phyloP scores from a whole-genome alignment of 176 grass and related monocot species.

The Bothriochloa decipiens region DNA sequence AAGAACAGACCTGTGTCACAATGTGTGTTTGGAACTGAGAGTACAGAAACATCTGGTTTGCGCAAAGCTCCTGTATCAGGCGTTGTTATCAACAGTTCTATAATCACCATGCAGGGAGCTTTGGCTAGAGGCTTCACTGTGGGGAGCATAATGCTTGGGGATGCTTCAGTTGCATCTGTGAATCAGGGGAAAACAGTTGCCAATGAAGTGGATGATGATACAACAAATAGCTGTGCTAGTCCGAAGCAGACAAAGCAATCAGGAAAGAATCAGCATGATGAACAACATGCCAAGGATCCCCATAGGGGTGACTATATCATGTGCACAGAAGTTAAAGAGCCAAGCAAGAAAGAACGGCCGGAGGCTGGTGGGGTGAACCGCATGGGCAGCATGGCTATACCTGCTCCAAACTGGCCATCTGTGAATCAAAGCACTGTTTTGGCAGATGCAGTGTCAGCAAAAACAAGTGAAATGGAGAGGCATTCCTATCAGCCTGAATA shows the following conservation, averaged over 20 bases:
- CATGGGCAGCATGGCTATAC: background rate
- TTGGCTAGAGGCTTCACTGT: too few species aligned
- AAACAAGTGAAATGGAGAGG: conserved; percentile 58
- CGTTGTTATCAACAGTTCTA: conserved; percentile 36
- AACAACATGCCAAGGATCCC: conserved; percentile 33
- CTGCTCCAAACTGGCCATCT: conserved; percentile 39
- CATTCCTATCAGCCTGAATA: conserved; percentile 56
- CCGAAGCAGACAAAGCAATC: conserved; percentile 42
- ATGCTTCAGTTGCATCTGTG: conserved; percentile 24
- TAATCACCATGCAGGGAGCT: conserved; percentile 36
- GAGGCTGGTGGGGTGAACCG: conserved; percentile 34
- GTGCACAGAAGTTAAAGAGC: conserved; percentile 50
- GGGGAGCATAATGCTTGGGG: conserved; percentile 11
- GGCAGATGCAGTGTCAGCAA: conserved; percentile 29
- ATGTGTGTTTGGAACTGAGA: conserved; percentile 36
- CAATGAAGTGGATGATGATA: conserved; percentile 45
- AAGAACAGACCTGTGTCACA: conserved; percentile 42
- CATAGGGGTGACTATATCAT: conserved; percentile 47
- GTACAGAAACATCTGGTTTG: conserved; percentile 34
- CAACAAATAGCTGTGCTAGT: conserved; percentile 42
- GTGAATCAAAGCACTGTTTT: conserved; percentile 33
- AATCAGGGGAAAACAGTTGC: conserved; percentile 34
- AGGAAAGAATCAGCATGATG: conserved; percentile 45
- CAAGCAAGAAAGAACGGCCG: conserved; percentile 46
- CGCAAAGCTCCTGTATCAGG: conserved; percentile 33